These are phyloP conservation scores for Candida peoriensis DNA, from an alignment of 805 yeast species.

Conservation along the genomic window DNA sequence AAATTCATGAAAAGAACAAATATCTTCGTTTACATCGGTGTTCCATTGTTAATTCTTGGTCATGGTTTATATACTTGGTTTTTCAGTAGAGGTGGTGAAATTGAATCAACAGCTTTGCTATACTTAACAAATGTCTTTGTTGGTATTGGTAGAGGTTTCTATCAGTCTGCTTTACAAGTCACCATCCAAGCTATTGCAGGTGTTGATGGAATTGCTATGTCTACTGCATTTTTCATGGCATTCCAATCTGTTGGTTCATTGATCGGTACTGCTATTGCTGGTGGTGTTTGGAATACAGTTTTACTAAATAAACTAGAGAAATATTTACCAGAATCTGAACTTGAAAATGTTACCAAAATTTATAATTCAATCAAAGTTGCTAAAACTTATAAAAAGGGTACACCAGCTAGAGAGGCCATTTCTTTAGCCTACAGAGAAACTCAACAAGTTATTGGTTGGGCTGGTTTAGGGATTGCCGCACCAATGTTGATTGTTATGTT, in stretches of 20 bases:
- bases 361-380: constrained; percentile 24
- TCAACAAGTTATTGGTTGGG: constrained; percentile 26
- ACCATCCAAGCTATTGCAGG: constrained; percentile 26
- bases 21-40: constrained; percentile 19
- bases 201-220: constrained; percentile 25
- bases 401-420: constrained; percentile 24
- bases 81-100: constrained; percentile 18
- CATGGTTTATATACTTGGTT: constrained; percentile 25
- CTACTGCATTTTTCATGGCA: constrained; percentile 27
- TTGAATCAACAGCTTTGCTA: constrained; percentile 10
- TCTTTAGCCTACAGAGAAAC: constrained; percentile 29
- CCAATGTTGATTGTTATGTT: constrained; percentile 26
- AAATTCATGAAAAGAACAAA: constrained; percentile 26
- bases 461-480: constrained; percentile 23
- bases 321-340: constrained; percentile 20
- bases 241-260: constrained; percentile 26
- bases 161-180: constrained; percentile 22
- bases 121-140: constrained; percentile 22
- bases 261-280: constrained; percentile 26
- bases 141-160: constrained; percentile 27
- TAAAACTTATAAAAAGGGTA: constrained; percentile 22
- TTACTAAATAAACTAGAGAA: constrained; percentile 15
- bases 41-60: constrained; percentile 22
- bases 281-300: constrained; percentile 26
- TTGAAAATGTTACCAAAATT: constrained; percentile 20